Evolutionary conservation across 75 land plant genomes (phyloP).

Genomic region (Pinus albicaulis): DNA sequence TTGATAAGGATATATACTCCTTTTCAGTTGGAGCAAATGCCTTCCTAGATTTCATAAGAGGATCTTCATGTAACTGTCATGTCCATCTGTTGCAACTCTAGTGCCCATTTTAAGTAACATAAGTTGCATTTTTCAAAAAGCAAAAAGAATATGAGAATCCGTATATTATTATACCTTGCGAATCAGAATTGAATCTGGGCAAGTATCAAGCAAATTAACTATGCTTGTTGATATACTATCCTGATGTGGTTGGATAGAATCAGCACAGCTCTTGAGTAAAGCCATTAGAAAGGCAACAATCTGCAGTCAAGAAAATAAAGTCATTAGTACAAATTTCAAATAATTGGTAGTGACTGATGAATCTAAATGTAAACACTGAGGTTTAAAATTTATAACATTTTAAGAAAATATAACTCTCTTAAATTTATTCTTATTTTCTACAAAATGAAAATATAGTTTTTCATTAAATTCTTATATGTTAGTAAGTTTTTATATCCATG

Average conservation of each 20-base stretch:
- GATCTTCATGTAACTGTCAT: too few species aligned
- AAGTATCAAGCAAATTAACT: conserved; percentile 90
- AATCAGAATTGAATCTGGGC: conserved; percentile 93
- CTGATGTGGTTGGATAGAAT: conserved; percentile 91
- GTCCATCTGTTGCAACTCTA: too few species aligned
- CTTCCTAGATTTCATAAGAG: too few species aligned
- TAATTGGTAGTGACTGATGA: too few species aligned
- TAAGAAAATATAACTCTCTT: background rate
- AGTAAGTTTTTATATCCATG: background rate
- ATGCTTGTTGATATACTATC: conserved; percentile 97
- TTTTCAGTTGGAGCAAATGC: too few species aligned
- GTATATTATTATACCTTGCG: conserved; percentile 67
- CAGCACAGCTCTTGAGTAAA: conserved; percentile 83
- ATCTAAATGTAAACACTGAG: background rate
- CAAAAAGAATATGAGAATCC: background rate
- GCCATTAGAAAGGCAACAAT: conserved; percentile 95
- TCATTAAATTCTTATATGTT: background rate
- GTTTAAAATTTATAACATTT: background rate
- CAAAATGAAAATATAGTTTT: background rate
- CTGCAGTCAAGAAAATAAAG: conserved; percentile 35
- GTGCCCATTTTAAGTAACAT: too few species aligned
- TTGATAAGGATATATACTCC: too few species aligned
- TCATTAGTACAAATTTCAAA: background rate
- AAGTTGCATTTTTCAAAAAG: too few species aligned
- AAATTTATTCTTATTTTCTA: background rate